Evolutionary conservation across 129 eudicot genomes (phyloP).

Genomic region (Saussurea involucrata): DNA sequence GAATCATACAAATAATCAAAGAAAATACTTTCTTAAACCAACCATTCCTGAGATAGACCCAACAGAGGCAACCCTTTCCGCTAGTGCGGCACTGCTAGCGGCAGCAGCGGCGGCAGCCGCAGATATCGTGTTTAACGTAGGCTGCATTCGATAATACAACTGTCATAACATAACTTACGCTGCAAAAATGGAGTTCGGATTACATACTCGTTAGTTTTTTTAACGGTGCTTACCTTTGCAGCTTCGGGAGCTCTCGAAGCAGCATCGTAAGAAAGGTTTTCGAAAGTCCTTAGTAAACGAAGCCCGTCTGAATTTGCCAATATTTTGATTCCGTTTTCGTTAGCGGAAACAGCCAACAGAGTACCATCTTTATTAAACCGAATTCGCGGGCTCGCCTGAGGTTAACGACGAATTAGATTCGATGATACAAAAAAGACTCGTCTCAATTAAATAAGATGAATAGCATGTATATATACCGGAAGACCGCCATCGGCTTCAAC

Average conservation of each 20-base stretch:
- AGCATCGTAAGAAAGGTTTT: slow-evolving; percentile 30
- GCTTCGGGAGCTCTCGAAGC: slow-evolving; percentile 38
- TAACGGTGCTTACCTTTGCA: slow-evolving; percentile 51
- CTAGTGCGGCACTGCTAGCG: slow-evolving; percentile 53
- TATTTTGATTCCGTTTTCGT: slow-evolving; percentile 50
- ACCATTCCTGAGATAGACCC: slow-evolving; percentile 67
- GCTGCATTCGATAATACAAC: slow-evolving; percentile 38
- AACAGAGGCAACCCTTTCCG: slow-evolving; percentile 65
- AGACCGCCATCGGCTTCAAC: slow-evolving; percentile 56
- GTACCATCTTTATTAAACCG: slow-evolving; percentile 55
- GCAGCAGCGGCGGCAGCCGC: slow-evolving; percentile 47
- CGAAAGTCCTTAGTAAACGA: slow-evolving; percentile 36
- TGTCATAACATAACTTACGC: background rate
- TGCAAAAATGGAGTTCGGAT: background rate
- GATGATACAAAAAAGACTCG: background rate
- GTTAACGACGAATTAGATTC: background rate
- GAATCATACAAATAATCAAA: background rate
- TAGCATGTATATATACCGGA: slow-evolving; percentile 37
- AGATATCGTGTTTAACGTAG: slow-evolving; percentile 54
- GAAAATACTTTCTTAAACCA: slow-evolving; percentile 17
- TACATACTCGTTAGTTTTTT: background rate
- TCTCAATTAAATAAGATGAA: background rate
- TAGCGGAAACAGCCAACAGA: slow-evolving; percentile 54
- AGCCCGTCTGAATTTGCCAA: slow-evolving; percentile 45
- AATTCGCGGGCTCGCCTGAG: slow-evolving; percentile 52